Evolutionary conservation across 2,329 filamentous ascomycete species (phyloP), one percentile per base, ranked within the genome.

Genomic region (Dichotomopilus funicola): DNA sequence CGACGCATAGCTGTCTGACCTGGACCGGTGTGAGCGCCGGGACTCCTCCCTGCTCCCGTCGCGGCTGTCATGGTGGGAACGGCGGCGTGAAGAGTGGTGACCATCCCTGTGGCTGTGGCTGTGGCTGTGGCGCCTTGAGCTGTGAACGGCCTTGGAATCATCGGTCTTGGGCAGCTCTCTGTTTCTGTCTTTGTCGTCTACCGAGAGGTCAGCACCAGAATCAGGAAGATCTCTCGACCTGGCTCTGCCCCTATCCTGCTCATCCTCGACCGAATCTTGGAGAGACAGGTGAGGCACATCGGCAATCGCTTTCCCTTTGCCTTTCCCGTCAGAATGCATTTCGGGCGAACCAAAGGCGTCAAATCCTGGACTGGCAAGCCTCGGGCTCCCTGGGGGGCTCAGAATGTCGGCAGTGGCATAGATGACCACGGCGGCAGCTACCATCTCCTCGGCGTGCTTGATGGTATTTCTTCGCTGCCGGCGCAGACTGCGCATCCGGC

Each of bases 191-290:
- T 65, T 67, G 54, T 78, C 76, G 70, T 79, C 78, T 81, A 73
- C 71, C 70, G 73, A 77, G 67, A 76, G 72, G 78, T 82, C 75
- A 82, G 79, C 73, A 76, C 76, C 73, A 69, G 73, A 71, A 68
- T 70, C 68, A 66, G 69, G 66, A 71, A 74, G 68, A 64, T 71
- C 71, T 55, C 62, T 59, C 64, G 66, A 65, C 61, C 66, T 63
- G 60, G 66, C 63, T 62, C 66, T 62, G 50, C 61, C 64, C 49
- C 61, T 61, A 44, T 59, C 61, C 50, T 59, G 45, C 36, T 54
- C 49, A 11, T 36, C 62, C 49, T 63, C 65, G 61, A 63, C 58
- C 54, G 62, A 64, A 58, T 63, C 59, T 54, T 56, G 57, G 54
- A 55, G 54, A 51, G 58, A 59, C 56, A 58, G 43, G 52, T 43